A percentile compares a stretch with the other conserved stretches of the same genome.
These are phyloP conservation scores for Amorphotheca resinae DNA, from an alignment of 495 filamentous ascomycete genomes.

Conservation along the genomic window DNA sequence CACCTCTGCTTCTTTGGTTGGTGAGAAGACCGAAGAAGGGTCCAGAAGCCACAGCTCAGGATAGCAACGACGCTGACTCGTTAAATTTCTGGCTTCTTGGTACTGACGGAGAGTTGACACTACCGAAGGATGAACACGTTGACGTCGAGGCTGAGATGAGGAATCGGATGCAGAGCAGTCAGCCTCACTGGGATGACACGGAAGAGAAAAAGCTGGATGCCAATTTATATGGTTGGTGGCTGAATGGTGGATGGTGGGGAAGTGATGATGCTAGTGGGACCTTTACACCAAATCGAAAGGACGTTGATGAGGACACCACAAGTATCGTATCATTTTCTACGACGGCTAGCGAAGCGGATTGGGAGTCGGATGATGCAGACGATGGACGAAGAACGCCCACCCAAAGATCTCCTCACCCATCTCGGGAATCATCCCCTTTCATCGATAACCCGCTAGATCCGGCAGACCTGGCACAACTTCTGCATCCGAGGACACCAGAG, in stretches of 20 bases:
- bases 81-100: constrained; percentile 50
- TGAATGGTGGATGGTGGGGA: constrained; percentile 68
- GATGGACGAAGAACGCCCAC: constrained; percentile 71
- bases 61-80: constrained; percentile 22
- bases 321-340: constrained; percentile 58
- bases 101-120: constrained; percentile 40
- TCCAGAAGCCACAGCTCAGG: constrained; percentile 5
- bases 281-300: constrained; percentile 38
- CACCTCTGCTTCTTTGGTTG: constrained; percentile 47
- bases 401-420: constrained; percentile 26
- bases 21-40: constrained; percentile 29
- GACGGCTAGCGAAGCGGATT: constrained; percentile 28
- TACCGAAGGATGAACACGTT: constrained; percentile 47
- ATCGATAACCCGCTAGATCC: constrained; percentile 53
- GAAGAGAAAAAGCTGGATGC: constrained; percentile 58
- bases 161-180: constrained; percentile 29
- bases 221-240: constrained; percentile 71
- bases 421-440: constrained; percentile 45
- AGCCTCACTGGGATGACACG: constrained; percentile 14
- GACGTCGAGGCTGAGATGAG: constrained; percentile 69
- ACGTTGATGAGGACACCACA: constrained; percentile 56
- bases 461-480: constrained; percentile 60
- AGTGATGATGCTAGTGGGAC: constrained; percentile 63
- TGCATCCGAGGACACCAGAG: constrained; percentile 67
- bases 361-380: constrained; percentile 28